phyloP scores from a whole-genome alignment of 2,329 filamentous ascomycete genomes.

The Xylaria digitata region DNA sequence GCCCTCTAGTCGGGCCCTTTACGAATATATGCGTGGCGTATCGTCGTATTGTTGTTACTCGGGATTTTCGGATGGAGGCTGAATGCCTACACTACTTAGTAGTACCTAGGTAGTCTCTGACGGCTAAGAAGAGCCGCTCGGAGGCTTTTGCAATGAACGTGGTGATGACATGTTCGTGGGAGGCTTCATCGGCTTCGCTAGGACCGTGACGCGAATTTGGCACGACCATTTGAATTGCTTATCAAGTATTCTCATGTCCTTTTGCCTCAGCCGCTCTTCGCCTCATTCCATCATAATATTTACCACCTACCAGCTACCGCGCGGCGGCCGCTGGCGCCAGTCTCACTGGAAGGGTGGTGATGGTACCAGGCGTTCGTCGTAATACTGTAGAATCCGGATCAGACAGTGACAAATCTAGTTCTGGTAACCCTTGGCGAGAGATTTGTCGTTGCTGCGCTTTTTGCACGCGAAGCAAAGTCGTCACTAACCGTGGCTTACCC shows the following conservation, averaged over 20 bases:
- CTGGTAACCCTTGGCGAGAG: constrained; percentile 19
- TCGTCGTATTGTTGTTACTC: constrained; percentile 23
- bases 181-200: constrained; percentile 25
- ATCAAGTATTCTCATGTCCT: constrained; percentile 3
- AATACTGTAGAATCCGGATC: constrained; percentile 19
- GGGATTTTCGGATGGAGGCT: constrained; percentile 31
- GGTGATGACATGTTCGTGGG: constrained; percentile 18
- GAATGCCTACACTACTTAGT: constrained; percentile 6
- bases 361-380: constrained; percentile 12
- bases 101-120: neutral
- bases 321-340: constrained; percentile 21
- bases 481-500: constrained; percentile 34
- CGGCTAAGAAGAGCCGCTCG: constrained; percentile 12
- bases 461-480: constrained; percentile 11
- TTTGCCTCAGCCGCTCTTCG: constrained; percentile 27
- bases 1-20: constrained; percentile 22
- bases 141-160: constrained; percentile 4
- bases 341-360: constrained; percentile 21
- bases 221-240: constrained; percentile 33
- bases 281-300: constrained; percentile 14
- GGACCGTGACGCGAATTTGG: constrained; percentile 15
- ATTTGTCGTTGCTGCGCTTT: constrained; percentile 27
- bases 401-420: constrained; percentile 37
- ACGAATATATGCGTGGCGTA: constrained; percentile 34
- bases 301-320: neutral